Evolutionary conservation across 1,284 basidiomycete species (phyloP).

Genomic region (Fistulinella staudtii): DNA sequence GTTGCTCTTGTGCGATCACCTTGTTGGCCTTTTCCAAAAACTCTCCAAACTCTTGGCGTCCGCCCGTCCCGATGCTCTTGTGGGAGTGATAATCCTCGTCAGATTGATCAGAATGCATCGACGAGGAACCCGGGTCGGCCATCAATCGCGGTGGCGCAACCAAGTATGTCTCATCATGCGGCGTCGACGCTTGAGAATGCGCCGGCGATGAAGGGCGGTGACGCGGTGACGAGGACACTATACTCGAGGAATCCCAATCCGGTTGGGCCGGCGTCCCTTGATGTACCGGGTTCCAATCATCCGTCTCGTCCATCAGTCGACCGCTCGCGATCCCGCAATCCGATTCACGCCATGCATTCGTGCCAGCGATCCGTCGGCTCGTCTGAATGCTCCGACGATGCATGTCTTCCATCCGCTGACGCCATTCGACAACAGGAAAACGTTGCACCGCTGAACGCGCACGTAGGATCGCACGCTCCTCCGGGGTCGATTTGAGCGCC

Average conservation of each 20-base stretch:
- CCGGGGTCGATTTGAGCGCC: conserved; percentile 84
- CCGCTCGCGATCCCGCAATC: conserved; percentile 57
- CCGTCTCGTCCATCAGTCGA: conserved; percentile 43
- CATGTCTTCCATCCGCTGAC: conserved; percentile 91
- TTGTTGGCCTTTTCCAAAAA: conserved; percentile 84
- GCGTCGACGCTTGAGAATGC: conserved; percentile 45
- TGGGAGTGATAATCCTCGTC: conserved; percentile 59
- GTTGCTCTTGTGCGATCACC: conserved; percentile 75
- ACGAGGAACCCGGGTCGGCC: conserved; percentile 22
- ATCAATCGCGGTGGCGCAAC: conserved; percentile 23
- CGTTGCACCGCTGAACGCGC: conserved; percentile 90
- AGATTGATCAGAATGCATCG: conserved; percentile 27
- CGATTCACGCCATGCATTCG: conserved; percentile 73
- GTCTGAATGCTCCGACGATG: conserved; percentile 77
- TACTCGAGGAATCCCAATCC: conserved; percentile 49
- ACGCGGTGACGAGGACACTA: conserved; percentile 26
- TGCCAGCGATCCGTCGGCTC: conserved; percentile 65
- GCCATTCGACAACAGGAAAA: conserved; percentile 96
- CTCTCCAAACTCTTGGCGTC: conserved; percentile 56
- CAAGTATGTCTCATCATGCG: conserved; percentile 33
- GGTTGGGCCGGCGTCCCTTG: conserved; percentile 50
- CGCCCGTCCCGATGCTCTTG: conserved; percentile 31
- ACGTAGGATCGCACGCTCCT: conserved; percentile 87
- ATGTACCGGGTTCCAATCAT: conserved; percentile 55
- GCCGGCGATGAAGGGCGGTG: conserved; percentile 40